A percentile compares a stretch with the other conserved stretches of the same genome.
Evolutionary conservation across 2,329 filamentous ascomycete genomes (phyloP).

Genomic region (Verticillium tricorpus): DNA sequence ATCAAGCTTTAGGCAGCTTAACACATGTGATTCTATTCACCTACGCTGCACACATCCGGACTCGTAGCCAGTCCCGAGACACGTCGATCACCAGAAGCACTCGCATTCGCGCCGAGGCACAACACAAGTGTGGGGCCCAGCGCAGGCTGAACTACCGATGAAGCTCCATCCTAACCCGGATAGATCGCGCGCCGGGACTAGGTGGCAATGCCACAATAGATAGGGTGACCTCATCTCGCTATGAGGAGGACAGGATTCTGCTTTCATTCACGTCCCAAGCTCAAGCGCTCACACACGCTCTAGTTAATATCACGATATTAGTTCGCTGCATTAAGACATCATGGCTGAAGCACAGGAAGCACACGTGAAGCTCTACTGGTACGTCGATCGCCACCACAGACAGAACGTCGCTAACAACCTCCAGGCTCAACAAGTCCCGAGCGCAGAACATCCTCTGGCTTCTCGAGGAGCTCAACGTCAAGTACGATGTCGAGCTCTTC

Average conservation of each 20-base stretch:
- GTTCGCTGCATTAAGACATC: background rate
- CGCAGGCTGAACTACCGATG: background rate
- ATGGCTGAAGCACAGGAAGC: slow-evolving; percentile 27
- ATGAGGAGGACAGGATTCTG: background rate
- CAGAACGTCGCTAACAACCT: background rate
- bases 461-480: slow-evolving; percentile 73
- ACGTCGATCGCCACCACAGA: slow-evolving; percentile 14
- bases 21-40: background rate
- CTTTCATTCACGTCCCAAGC: too few species aligned
- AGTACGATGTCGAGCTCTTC: slow-evolving; percentile 77
- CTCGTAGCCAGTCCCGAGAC: background rate
- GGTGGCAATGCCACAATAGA: background rate
- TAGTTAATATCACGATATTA: background rate
- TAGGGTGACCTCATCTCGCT: background rate
- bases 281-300: background rate
- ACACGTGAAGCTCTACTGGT: slow-evolving; percentile 64
- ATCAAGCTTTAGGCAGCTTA: background rate
- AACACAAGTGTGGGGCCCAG: background rate
- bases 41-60: background rate
- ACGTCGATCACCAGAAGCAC: background rate
- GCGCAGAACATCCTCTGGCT: slow-evolving; percentile 83
- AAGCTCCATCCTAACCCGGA: slow-evolving; percentile 1
- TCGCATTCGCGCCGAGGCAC: background rate
- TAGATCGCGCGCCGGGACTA: background rate
- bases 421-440: slow-evolving; percentile 80